Base-by-base conservation (phyloP, 352 stramenopile species). In the Globisporangium nodosum region DNA sequence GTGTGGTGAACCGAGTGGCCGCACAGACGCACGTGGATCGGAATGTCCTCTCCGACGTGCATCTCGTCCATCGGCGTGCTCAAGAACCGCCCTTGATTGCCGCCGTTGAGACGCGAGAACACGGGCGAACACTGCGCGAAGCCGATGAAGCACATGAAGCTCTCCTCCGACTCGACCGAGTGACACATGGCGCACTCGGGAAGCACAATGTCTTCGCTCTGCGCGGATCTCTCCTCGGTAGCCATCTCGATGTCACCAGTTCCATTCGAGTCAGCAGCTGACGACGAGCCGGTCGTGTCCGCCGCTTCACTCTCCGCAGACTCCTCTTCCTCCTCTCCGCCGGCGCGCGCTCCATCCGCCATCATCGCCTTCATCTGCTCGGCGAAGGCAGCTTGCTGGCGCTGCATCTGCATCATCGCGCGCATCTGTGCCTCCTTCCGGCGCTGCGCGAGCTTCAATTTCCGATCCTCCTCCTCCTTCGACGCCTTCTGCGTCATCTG, bases 1-100 rank as follows among this genome's bases (percentile, higher is more conserved):
- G 72, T 88, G 50, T 97, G 76, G 70, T 99, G 96, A 39, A 98
- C 94, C 31, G 92, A 94, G 74, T 99, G 96, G 11, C 96, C 94
- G 69, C 96, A 99, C 24, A 94, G 63, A 2, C 82, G 78, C 21
- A 96, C 73, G 63, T 94, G 78, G 49, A 91, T 78, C 1, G 83
- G 83, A 12, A 90, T 83, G 33, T 92, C 83, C 71, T 92, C 78
- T 18, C 83, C 83, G 4, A 90, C 56, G 54, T 92, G 82, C 85
- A 94, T 94, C 39, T 94, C 85, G 47, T 94, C 85, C 65, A 92
- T 88, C 9, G 85, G 85, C 13, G 82, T 92, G 49, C 82, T 92
- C 45, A 85, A 30, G 45, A 70, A 90, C 0, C 68, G 63, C 0
- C 71, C 78, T 27, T 85, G 66, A 9, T 58, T 69, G 12, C 80